These are phyloP conservation scores for Hypericum androsaemum DNA, from an alignment of 345 rosid genomes.

Conservation along the genomic window DNA sequence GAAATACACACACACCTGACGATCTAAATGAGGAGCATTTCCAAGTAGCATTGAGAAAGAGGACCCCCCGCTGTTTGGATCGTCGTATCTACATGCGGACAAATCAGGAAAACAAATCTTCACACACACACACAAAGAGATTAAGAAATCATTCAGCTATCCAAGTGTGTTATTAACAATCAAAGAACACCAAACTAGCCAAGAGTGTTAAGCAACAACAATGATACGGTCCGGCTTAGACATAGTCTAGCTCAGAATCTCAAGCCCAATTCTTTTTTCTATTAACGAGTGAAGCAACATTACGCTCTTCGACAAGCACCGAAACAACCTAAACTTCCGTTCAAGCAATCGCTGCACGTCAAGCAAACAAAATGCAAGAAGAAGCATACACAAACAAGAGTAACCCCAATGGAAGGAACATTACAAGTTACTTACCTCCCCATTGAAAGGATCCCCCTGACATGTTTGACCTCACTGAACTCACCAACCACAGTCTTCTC, in stretches of 20 bases:
- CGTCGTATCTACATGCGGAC: constrained; percentile 40
- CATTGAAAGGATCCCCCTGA: constrained; percentile 82
- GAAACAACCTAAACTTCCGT: too few relatives aligned
- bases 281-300: too few relatives aligned
- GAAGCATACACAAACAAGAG: background rate
- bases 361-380: background rate
- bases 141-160: too few relatives aligned
- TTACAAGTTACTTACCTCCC: constrained; percentile 38
- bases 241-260: too few relatives aligned
- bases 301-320: too few relatives aligned
- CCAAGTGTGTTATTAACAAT: too few relatives aligned
- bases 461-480: constrained; percentile 84
- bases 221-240: too few relatives aligned
- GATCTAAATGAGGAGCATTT: constrained; percentile 91
- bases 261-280: too few relatives aligned
- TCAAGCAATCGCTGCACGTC: too few relatives aligned
- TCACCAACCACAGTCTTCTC: constrained; percentile 73
- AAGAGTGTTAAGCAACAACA: too few relatives aligned
- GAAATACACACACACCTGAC: constrained; percentile 38
- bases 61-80: constrained; percentile 85
- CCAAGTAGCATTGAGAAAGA: constrained; percentile 98
- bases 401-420: background rate
- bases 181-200: too few relatives aligned
- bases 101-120: constrained; percentile 3
- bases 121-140: background rate